Evolutionary conservation across 2,329 filamentous ascomycete species (phyloP).

Genomic region (Aaosphaeria pasadenensis): DNA sequence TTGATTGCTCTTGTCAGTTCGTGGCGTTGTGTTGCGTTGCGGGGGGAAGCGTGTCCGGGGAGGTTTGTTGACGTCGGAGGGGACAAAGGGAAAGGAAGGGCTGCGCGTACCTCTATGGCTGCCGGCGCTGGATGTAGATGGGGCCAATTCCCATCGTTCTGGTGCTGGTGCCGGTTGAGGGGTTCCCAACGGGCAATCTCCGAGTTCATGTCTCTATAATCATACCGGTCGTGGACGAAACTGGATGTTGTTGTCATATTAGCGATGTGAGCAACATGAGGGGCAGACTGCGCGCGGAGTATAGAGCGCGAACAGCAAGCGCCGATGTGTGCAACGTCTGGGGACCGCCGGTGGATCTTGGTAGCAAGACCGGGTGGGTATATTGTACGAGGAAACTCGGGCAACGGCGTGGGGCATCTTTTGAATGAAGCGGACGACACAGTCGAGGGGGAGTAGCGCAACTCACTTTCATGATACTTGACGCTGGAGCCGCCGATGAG

Average conservation of each 20-base stretch:
- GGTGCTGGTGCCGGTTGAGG: slow-evolving; percentile 22
- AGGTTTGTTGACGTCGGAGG: slow-evolving; percentile 7
- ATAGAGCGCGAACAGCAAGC: neutral
- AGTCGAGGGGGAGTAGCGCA: slow-evolving; percentile 7
- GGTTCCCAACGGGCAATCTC: slow-evolving; percentile 34
- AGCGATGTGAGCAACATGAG: slow-evolving; percentile 22
- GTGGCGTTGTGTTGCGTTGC: slow-evolving; percentile 2
- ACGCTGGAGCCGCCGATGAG: slow-evolving; percentile 3
- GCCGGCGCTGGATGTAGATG: slow-evolving; percentile 17
- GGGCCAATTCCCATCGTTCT: slow-evolving; percentile 21
- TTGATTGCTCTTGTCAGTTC: slow-evolving; percentile 17
- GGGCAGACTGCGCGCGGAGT: neutral
- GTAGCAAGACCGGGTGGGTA: slow-evolving; percentile 3
- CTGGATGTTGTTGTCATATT: slow-evolving; percentile 17
- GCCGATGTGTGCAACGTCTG: neutral
- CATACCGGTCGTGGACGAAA: slow-evolving; percentile 24
- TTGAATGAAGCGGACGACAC: slow-evolving; percentile 2
- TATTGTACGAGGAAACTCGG: too few relatives aligned
- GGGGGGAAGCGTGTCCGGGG: neutral
- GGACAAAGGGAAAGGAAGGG: slow-evolving; percentile 14
- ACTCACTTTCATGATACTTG: slow-evolving; percentile 34
- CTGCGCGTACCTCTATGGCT: slow-evolving; percentile 11
- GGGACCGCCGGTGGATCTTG: slow-evolving; percentile 12
- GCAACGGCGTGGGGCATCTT: too few relatives aligned
- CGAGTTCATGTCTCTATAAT: slow-evolving; percentile 33